A percentile compares a stretch with the other conserved stretches of the same genome.
These are phyloP conservation scores for Phytopythium ostracodes DNA, from an alignment of 352 stramenopile genomes.

Conservation along the genomic window DNA sequence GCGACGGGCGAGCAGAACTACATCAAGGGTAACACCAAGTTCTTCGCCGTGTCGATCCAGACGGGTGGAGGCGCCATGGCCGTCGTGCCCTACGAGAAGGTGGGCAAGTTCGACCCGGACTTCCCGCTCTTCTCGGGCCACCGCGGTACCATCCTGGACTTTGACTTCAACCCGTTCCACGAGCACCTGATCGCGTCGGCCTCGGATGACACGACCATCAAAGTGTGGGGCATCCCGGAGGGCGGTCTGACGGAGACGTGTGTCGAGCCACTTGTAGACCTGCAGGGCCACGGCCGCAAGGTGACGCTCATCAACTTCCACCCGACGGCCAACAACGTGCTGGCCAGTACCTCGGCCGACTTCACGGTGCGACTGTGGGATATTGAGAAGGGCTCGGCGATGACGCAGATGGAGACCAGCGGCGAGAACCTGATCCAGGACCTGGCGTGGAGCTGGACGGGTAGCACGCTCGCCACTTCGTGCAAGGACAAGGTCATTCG, in stretches of 20 bases:
- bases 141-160: conserved; percentile 95
- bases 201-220: conserved; percentile 97
- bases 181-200: conserved; percentile 95
- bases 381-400: conserved; percentile 93
- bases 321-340: conserved; percentile 96
- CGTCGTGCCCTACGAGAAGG: conserved; percentile 93
- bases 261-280: conserved; percentile 93
- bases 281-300: conserved; percentile 93
- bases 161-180: conserved; percentile 99
- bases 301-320: conserved; percentile 99
- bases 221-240: conserved; percentile 96
- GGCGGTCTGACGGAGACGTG: conserved; percentile 94
- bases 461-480: conserved; percentile 91
- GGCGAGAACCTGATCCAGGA: conserved; percentile 96
- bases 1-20: conserved; percentile 99
- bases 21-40: conserved; percentile 99
- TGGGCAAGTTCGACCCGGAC: conserved; percentile 92
- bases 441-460: conserved; percentile 97
- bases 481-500: conserved; percentile 99
- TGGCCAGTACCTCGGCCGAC: conserved; percentile 94
- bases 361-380: conserved; percentile 99
- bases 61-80: conserved; percentile 88
- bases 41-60: conserved; percentile 96
- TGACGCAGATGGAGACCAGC: conserved; percentile 81
- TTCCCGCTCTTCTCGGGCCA: conserved; percentile 96